Evolutionary conservation across 768 basidiomycete genomes (phyloP).

Genomic region (Boletus sensibilis): DNA sequence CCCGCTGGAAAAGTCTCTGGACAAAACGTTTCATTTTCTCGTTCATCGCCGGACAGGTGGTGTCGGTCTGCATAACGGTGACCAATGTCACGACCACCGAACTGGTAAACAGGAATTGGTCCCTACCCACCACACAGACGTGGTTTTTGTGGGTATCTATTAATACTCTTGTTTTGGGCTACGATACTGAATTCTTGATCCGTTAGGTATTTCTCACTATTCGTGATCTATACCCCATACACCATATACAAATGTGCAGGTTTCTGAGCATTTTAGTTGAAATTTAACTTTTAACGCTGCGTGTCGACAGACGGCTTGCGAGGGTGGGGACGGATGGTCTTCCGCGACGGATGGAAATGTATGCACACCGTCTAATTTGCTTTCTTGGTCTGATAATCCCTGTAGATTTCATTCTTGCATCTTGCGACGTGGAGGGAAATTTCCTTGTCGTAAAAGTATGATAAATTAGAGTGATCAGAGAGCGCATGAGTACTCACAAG

Average conservation of each 20-base stretch:
- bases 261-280: neutral
- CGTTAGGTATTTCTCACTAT: constrained; percentile 73
- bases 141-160: constrained; percentile 68
- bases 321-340: constrained; percentile 76
- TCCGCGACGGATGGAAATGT: constrained; percentile 88
- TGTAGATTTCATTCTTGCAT: constrained; percentile 73
- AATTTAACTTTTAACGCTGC: neutral
- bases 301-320: constrained; percentile 64
- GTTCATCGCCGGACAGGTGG: constrained; percentile 74
- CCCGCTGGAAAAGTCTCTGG: constrained; percentile 74
- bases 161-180: neutral
- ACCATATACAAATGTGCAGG: constrained; percentile 82
- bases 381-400: constrained; percentile 4
- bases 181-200: neutral
- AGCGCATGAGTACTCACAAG: neutral
- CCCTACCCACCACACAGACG: constrained; percentile 76
- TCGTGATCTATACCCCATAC: constrained; percentile 78
- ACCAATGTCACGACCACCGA: constrained; percentile 87
- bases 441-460: constrained; percentile 76
- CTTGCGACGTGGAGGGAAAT: constrained; percentile 85
- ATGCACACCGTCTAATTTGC: constrained; percentile 20
- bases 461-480: neutral
- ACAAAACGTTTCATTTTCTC: constrained; percentile 70
- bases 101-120: constrained; percentile 65
- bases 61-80: constrained; percentile 86